phyloP scores from a whole-genome alignment of 345 rosid genomes.

The Euphorbia peplus region DNA sequence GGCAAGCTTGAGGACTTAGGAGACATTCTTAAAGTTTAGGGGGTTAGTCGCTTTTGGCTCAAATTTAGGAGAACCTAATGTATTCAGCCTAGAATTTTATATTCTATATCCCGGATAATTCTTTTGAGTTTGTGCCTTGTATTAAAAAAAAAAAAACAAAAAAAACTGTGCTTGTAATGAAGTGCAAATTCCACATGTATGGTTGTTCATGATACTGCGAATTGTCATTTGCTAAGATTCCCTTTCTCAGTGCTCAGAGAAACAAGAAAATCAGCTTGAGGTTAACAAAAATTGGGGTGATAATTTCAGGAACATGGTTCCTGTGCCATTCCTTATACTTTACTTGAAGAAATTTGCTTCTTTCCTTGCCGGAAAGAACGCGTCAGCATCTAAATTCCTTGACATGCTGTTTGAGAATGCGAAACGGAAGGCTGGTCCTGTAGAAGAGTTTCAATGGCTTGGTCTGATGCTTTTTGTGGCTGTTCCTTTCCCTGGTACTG shows the following conservation, averaged over 20 bases:
- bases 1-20: too few species aligned
- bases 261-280: constrained; percentile 3
- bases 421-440: constrained; percentile 82
- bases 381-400: constrained; percentile 51
- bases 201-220: background rate
- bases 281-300: constrained; percentile 10
- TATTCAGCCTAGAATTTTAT: too few species aligned
- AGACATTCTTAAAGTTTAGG: too few species aligned
- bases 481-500: constrained; percentile 95
- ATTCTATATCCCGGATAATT: too few species aligned
- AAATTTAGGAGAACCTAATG: too few species aligned
- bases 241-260: background rate
- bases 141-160: background rate
- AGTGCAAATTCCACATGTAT: background rate
- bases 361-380: constrained; percentile 61
- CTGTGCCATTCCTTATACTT: constrained; percentile 84
- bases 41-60: too few species aligned
- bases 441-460: constrained; percentile 87
- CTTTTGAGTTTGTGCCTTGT: too few species aligned
- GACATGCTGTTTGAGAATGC: constrained; percentile 62
- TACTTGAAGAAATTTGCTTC: constrained; percentile 64
- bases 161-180: background rate
- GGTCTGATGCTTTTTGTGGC: constrained; percentile 96
- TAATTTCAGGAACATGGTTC: constrained; percentile 82
- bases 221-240: background rate